Conservation (phyloP, 768 basidiomycete genomes). For the Pleurotus sapidus region DNA sequence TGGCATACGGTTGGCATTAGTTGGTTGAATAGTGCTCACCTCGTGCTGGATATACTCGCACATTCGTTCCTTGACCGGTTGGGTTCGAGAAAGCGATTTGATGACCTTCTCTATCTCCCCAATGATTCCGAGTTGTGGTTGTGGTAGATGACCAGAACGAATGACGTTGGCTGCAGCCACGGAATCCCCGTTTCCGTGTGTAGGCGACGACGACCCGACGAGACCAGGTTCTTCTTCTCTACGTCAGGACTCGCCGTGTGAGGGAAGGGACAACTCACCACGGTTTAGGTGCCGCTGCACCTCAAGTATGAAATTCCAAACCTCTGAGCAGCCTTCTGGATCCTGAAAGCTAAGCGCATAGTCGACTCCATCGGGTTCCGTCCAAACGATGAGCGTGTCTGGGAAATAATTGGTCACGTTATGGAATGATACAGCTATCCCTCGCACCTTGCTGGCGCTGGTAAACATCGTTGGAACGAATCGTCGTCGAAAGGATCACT, state of each 20-base stretch:
- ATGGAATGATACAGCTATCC: constrained; percentile 7
- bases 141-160: constrained; percentile 70
- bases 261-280: constrained; percentile 39
- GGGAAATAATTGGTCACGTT: constrained; percentile 12
- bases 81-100: constrained; percentile 71
- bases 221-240: constrained; percentile 40
- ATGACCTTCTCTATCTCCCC: constrained; percentile 78
- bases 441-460: constrained; percentile 80
- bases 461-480: constrained; percentile 81
- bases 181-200: constrained; percentile 46
- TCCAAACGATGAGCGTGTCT: constrained; percentile 99
- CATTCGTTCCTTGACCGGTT: constrained; percentile 74
- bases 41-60: constrained; percentile 86
- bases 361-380: constrained; percentile 91
- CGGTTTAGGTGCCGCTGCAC: constrained; percentile 82
- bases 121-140: constrained; percentile 75
- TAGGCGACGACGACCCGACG: constrained; percentile 57
- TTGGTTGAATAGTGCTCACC: constrained; percentile 43
- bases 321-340: constrained; percentile 90
- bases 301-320: constrained; percentile 95
- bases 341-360: constrained; percentile 98
- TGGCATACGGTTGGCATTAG: neutral
- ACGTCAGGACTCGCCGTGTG: constrained; percentile 10
- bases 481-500: constrained; percentile 76
- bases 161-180: constrained; percentile 64